Evolutionary conservation across 129 eudicot genomes (phyloP).

Genomic region (Solidago caesia): DNA sequence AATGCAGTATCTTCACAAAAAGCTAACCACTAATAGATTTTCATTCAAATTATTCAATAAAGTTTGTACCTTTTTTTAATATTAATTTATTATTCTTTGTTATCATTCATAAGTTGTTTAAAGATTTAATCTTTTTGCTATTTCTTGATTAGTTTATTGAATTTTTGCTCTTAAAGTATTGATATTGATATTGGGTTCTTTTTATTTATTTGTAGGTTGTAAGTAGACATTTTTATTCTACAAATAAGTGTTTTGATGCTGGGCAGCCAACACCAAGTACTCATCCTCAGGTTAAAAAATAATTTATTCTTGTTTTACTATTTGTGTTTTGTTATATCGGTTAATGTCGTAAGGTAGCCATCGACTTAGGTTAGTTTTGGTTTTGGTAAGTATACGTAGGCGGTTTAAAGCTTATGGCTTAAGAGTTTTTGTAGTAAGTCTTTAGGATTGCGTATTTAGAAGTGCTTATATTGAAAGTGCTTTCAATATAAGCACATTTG

Average conservation of each 20-base stretch:
- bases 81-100: not conserved
- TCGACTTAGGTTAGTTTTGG: too few relatives aligned
- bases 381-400: too few relatives aligned
- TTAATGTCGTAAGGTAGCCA: not conserved
- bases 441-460: too few relatives aligned
- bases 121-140: not conserved
- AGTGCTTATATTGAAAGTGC: too few relatives aligned
- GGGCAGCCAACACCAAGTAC: conserved; percentile 84
- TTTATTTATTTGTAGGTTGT: conserved; percentile 19
- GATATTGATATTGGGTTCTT: not conserved
- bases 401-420: not conserved
- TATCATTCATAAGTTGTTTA: not conserved
- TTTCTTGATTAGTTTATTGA: not conserved
- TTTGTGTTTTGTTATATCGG: not conserved
- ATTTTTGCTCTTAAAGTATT: too few relatives aligned
- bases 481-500: too few relatives aligned
- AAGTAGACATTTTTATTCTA: conserved; percentile 42
- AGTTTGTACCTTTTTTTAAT: conserved; percentile 38
- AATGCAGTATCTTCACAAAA: conserved; percentile 51
- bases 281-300: conserved; percentile 63
- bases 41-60: conserved; percentile 41
- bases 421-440: too few relatives aligned
- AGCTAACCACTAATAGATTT: conserved; percentile 29
- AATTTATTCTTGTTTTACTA: not conserved
- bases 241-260: conserved; percentile 44